Evolutionary conservation across 2,329 filamentous ascomycete genomes (phyloP), one percentile per base, ranked within the genome.

Genomic region (Alternaria sp.): DNA sequence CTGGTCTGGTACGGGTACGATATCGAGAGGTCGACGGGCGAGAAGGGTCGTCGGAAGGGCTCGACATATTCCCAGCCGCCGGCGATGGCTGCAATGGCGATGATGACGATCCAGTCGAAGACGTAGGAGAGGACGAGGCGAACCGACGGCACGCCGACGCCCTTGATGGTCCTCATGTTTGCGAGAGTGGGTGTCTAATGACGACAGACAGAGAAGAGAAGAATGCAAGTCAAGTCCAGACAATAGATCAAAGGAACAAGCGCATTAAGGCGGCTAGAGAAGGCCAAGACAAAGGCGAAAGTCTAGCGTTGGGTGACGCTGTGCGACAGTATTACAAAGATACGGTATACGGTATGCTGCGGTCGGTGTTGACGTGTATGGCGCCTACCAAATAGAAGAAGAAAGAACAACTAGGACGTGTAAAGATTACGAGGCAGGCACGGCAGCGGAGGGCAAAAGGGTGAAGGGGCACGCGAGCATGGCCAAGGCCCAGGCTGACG

Each of bases 1-100:
- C 90, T 75, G 12, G 86, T 83, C 53, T 87, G 87, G 71, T 87
- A 89, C 0, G 94, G 93, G 71, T 91, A 96, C 17, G 92, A 91
- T 73, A 97, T 97, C 65, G 88, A 87, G 21, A 90, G 88, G 73
- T 97, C 90, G 67, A 88, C 83, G 7, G 93, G 85, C 32, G 88
- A 89, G 78, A 96, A 95, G 0, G 90, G 89, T 36, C 89, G 85
- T 70, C 88, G 88, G 72, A 89, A 91, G 0, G 91, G 91, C 1
- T 84, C 83, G 55, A 89, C 81, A 49, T 82, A 81, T 63, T 86
- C 87, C 68, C 92, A 85, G 7, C 85, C 83, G 59, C 82, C 86
- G 59, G 89, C 89, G 40, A 91, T 81, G 13, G 83, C 84, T 25
- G 85, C 88, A 21, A 88, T 86, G 17, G 79, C 84, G 43, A 90